Evolutionary conservation across 352 stramenopile species (phyloP), one percentile per base, ranked within the genome.

Genomic region (Globisporangium yorkense): DNA sequence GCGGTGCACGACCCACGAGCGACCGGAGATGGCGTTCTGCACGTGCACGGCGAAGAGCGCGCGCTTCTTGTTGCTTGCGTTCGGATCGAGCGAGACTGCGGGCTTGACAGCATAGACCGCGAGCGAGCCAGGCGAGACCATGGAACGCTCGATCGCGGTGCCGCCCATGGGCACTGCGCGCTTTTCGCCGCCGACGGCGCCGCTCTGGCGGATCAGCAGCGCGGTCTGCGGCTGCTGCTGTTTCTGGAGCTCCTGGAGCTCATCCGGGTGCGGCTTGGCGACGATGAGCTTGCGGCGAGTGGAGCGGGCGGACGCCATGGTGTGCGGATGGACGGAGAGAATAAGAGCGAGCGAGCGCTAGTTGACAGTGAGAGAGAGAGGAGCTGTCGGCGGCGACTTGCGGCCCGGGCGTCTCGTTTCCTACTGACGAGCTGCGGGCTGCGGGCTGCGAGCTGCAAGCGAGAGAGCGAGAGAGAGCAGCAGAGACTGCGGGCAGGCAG

Each of bases 1-100:
- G 39, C 80, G 80, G 62, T 87, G 71, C 48, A 90, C 77, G 44
- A 90, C 71, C 80, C 80, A 90, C 33, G 73, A 86, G 35, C 78
- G 74, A 15, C 80, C 80, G 10, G 72, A 78, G 49, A 89, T 86
- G 45, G 80, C 78, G 52, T 89, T 90, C 65, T 88, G 80, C 51
- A 87, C 70, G 53, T 88, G 68, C 15, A 88, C 72, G 0, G 76
- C 70, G 50, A 87, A 90, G 46, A 88, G 59, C 40, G 75, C 81
- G 40, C 63, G 64, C 66, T 77, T 78, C 53, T 80, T 82, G 24
- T 56, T 57, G 20, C 51, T 51, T 24, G 60, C 64, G 8, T 20
- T 52, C 41, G 66, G 60, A 27, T 75, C 63, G 3, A 62, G 63
- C 46, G 64, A 65, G 16, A 69, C 24, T 12, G 81, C 68, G 0